Percentiles rank a stretch among this genome's conserved stretches.
phyloP scores from a whole-genome alignment of 2,329 filamentous ascomycete genomes.

The Rachicladosporium sp. region DNA sequence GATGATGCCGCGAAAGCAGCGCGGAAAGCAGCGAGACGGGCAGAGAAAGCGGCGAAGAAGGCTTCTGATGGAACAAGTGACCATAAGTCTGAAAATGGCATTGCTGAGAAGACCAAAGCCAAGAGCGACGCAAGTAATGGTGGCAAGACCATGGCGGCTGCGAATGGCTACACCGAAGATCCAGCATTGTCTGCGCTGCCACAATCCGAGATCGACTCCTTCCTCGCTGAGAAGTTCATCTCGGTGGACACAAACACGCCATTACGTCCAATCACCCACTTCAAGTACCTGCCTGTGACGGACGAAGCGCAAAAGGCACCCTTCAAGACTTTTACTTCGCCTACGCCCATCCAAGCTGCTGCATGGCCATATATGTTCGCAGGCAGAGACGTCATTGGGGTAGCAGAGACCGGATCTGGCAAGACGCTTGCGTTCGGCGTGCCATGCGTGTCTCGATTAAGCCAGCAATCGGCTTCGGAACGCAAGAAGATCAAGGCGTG shows the following conservation, averaged over 20 bases:
- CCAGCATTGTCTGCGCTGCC: constrained; percentile 52
- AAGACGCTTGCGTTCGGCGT: constrained; percentile 86
- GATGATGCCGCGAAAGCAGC: constrained; percentile 28
- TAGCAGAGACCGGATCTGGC: constrained; percentile 88
- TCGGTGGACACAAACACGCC: constrained; percentile 54
- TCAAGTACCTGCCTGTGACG: constrained; percentile 61
- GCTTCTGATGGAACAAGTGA: constrained; percentile 13
- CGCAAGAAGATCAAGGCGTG: constrained; percentile 55
- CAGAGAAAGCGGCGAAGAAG: constrained; percentile 27
- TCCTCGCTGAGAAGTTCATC: constrained; percentile 65
- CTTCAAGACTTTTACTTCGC: constrained; percentile 64
- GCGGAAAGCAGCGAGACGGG: constrained; percentile 31
- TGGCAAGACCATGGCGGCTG: constrained; percentile 2
- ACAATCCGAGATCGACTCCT: constrained; percentile 66
- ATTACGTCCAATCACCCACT: constrained; percentile 67
- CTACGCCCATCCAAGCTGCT: constrained; percentile 86
- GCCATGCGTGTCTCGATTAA: constrained; percentile 63
- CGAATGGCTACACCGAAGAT: constrained; percentile 46
- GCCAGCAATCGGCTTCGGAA: constrained; percentile 38
- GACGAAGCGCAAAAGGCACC: constrained; percentile 46
- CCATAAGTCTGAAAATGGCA: constrained; percentile 9
- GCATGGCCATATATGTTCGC: constrained; percentile 86
- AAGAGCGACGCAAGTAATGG: constrained; percentile 5
- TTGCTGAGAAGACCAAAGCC: constrained; percentile 8
- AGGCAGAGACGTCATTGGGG: constrained; percentile 85